Evolutionary conservation across 2,329 filamentous ascomycete species (phyloP), one percentile per base, ranked within the genome.

Genomic region (Moelleriella libera): DNA sequence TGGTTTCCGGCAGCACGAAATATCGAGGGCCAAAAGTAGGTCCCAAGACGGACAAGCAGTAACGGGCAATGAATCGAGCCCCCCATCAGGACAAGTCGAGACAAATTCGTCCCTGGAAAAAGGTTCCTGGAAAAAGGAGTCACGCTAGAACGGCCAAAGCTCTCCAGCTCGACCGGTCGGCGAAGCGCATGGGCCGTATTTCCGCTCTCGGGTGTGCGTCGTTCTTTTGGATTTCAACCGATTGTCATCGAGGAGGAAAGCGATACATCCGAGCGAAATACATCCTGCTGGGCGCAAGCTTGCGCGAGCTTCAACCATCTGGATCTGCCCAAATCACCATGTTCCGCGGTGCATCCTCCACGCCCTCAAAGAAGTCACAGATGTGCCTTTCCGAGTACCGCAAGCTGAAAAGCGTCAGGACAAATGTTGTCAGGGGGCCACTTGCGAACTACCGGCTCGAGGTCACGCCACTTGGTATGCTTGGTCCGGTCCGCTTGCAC

Each of bases 251-350:
- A 9, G 34, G 34, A 37, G 12, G 34, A 2, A 37, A 37, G 12
- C 34, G 34, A 21, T 21, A 3, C 21, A 3, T 37, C 8, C 3
- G 3, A 37, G 34, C 8, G 34, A 37, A 37, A 37, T 9, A 37
- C 12, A 12, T 37, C 3, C 34, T 37, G 34, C 8, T 9, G 34
- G 8, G 8, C 34, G 8, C 8, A 8, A 12, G 34, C 12, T 2
- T 8, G 34, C 40, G 40, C 9, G 14, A 28, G 40, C 9, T 39
- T 21, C 31, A 50, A 10, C 54, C 58, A 11, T 64, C 63, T 46
- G 64, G 64, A 50, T 72, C 69, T 0, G 68, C 62, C 70, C 69
- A 73, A 6, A 72, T 57, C 0, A 73, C 68, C 45, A 72, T 66
- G 51, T 73, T 72, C 6, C 30, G 12, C 4, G 66, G 68, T 47